Evolutionary conservation across 2,329 filamentous ascomycete genomes (phyloP), one percentile per base, ranked within the genome.

Genomic region (Grosmannia huntii): DNA sequence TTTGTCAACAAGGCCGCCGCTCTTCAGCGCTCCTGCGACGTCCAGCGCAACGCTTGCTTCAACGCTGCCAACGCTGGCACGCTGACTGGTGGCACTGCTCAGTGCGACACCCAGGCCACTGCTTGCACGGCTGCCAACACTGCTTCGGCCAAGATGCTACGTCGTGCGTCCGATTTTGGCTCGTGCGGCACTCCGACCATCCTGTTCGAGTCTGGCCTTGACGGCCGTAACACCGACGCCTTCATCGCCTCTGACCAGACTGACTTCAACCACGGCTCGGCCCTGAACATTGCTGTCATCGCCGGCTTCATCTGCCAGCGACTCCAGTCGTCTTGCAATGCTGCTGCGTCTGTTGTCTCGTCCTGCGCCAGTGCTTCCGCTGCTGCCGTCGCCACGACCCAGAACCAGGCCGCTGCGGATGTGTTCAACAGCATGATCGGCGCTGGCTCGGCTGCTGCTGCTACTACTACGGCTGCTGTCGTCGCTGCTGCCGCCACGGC

Each of bases 261-360:
- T 33, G 68, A 69, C 62, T 78, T 75, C 67, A 72, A 70, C 65
- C 76, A 78, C 64, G 74, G 75, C 57, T 75, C 72, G 6, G 75
- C 75, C 9, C 66, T 72, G 48, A 73, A 73, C 64, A 76, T 78
- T 64, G 69, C 65, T 49, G 68, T 77, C 64, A 75, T 78, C 61
- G 70, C 75, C 14, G 65, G 68, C 51, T 78, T 79, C 66, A 76
- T 78, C 67, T 78, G 75, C 68, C 65, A 69, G 57, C 73, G 73
- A 59, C 66, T 76, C 16, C 61, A 63, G 28, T 69, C 61, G 52
- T 60, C 66, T 14, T 73, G 71, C 61, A 67, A 69, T 27, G 71
- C 70, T 1, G 56, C 64, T 5, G 64, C 64, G n/a, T 65, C 62
- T 33, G 64, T 61, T n/a, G 60, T 64, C 60, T 60, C 63, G 5